Percentiles rank a stretch among this genome's conserved stretches.
Evolutionary conservation across 805 yeast genomes (phyloP).

Genomic region (Schizosaccharomyces octosporus): DNA sequence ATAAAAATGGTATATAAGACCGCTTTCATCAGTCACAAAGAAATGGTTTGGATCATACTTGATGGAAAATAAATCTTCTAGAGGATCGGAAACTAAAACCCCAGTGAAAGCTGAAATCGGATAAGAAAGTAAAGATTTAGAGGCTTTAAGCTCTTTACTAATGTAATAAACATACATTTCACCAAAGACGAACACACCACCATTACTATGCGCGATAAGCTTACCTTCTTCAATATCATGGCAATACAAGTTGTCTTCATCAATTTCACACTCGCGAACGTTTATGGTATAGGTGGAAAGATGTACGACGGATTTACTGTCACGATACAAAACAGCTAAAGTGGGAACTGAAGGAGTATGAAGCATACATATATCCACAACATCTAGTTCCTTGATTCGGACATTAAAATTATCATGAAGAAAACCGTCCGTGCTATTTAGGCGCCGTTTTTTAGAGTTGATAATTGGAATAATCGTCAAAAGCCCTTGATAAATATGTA

Average conservation of each 20-base stretch:
- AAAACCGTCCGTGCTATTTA: background rate
- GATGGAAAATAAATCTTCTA: background rate
- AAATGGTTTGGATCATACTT: conserved; percentile 2
- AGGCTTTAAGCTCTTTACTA: background rate
- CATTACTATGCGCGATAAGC: background rate
- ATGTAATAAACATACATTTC: background rate
- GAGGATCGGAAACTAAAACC: too few species aligned
- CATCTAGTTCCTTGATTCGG: background rate
- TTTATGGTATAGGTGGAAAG: background rate
- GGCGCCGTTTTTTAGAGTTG: background rate
- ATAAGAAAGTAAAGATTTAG: background rate
- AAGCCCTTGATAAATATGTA: conserved; percentile 1
- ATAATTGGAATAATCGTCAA: background rate
- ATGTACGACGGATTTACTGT: background rate
- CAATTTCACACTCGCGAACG: background rate
- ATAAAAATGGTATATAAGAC: conserved; percentile 6
- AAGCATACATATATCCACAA: background rate
- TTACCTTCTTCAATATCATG: background rate
- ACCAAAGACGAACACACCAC: background rate
- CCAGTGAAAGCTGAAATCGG: background rate
- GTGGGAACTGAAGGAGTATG: background rate
- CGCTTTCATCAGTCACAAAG: conserved; percentile 8
- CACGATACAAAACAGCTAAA: conserved; percentile 1
- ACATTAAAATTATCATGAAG: background rate
- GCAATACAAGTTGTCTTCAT: background rate